These are phyloP conservation scores for Cyberlindnera sargentensis DNA, from an alignment of 805 yeast genomes.

Conservation along the genomic window DNA sequence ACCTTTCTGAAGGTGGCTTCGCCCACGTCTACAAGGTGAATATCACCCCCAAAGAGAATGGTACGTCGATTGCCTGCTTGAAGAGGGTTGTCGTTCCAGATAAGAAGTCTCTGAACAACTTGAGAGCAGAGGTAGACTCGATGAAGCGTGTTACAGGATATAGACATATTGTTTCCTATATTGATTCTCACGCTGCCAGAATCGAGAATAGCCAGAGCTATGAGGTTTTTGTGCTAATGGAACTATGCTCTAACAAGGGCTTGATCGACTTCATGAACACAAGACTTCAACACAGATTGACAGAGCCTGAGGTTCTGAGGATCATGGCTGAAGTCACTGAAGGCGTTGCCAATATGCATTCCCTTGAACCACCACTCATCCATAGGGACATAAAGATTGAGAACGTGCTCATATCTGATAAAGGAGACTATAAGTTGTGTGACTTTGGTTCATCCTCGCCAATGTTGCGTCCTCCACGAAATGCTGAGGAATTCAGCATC, in stretches of 20 bases:
- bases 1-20: conserved; percentile 87
- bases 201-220: conserved; percentile 47
- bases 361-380: conserved; percentile 59
- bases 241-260: conserved; percentile 68
- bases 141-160: conserved; percentile 85
- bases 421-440: conserved; percentile 59
- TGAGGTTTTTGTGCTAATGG: conserved; percentile 78
- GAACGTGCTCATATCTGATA: conserved; percentile 58
- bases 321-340: conserved; percentile 65
- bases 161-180: conserved; percentile 77
- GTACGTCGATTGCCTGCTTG: conserved; percentile 62
- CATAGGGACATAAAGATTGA: conserved; percentile 83
- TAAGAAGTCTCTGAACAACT: conserved; percentile 69
- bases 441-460: conserved; percentile 80
- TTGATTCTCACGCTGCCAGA: conserved; percentile 92
- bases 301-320: conserved; percentile 58
- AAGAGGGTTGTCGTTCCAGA: conserved; percentile 95
- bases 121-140: conserved; percentile 95
- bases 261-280: conserved; percentile 76
- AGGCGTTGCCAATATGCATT: conserved; percentile 76
- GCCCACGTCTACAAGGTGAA: conserved; percentile 88
- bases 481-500: conserved; percentile 49
- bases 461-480: conserved; percentile 54
- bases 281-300: conserved; percentile 55
- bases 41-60: conserved; percentile 52